Percentiles rank a stretch among this genome's conserved stretches.
These are phyloP conservation scores for Endocalyx cinctus DNA, from an alignment of 2,329 filamentous ascomycete genomes.

Conservation along the genomic window DNA sequence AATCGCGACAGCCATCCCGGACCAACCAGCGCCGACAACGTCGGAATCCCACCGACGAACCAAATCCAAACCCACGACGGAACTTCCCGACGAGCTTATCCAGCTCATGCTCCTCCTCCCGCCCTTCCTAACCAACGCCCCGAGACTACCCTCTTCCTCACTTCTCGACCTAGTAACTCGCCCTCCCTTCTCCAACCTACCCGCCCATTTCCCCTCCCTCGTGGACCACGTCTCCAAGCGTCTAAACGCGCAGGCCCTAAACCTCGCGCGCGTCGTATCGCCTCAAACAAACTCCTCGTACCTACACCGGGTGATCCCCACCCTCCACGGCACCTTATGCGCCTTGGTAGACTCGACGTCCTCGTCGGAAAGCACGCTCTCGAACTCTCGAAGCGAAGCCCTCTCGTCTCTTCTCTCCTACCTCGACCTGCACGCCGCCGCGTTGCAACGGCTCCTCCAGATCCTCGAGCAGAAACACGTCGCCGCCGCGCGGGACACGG, in stretches of 20 bases:
- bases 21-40: conserved; percentile 16
- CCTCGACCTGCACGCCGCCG: conserved; percentile 34
- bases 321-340: conserved; percentile 37
- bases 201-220: conserved; percentile 43
- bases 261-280: conserved; percentile 43
- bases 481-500: conserved; percentile 44
- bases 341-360: conserved; percentile 31
- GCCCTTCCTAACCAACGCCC: conserved; percentile 36
- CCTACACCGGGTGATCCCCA: conserved; percentile 53
- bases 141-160: conserved; percentile 31
- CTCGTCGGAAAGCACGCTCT: conserved; percentile 28
- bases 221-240: conserved; percentile 41
- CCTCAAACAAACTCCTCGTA: conserved; percentile 50
- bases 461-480: conserved; percentile 53
- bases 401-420: conserved; percentile 33
- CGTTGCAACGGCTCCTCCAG: conserved; percentile 40
- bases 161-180: conserved; percentile 42
- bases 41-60: conserved; percentile 14
- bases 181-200: conserved; percentile 45
- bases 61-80: conserved; percentile 14
- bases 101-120: conserved; percentile 54
- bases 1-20: conserved; percentile 39
- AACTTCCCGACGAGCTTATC: conserved; percentile 38
- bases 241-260: conserved; percentile 45
- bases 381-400: conserved; percentile 33